Percentiles rank a stretch among this genome's conserved stretches.
These are phyloP conservation scores for Aciculosporium take DNA, from an alignment of 2,329 filamentous ascomycete species.

Conservation along the genomic window DNA sequence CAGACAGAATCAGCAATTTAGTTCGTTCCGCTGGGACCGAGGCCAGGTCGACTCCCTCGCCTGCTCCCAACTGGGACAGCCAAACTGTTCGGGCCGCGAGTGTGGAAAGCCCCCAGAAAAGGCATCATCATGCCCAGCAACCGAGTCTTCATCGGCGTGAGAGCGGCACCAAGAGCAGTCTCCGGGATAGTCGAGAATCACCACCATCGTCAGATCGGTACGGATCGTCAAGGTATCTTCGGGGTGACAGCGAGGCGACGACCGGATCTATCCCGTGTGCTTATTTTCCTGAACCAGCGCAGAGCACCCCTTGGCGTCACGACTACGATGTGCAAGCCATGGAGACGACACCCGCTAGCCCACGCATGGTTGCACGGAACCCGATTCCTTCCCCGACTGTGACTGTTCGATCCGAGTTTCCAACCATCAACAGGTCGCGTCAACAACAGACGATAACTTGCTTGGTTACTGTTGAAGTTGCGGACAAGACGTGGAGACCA, in stretches of 20 bases:
- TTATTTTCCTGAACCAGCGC: constrained; percentile 65
- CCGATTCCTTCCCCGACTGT: constrained; percentile 83
- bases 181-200: constrained; percentile 36
- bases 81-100: constrained; percentile 42
- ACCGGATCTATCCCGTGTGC: constrained; percentile 62
- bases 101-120: constrained; percentile 25
- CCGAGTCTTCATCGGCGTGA: constrained; percentile 15
- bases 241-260: constrained; percentile 66
- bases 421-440: constrained; percentile 78
- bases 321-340: constrained; percentile 95
- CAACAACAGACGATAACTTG: constrained; percentile 94
- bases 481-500: constrained; percentile 80
- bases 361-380: constrained; percentile 59
- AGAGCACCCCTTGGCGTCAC: constrained; percentile 60
- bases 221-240: constrained; percentile 41
- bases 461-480: constrained; percentile 82
- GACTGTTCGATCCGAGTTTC: constrained; percentile 93
- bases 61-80: constrained; percentile 56
- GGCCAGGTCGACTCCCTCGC: constrained; percentile 34
- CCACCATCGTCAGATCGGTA: constrained; percentile 29
- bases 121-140: constrained; percentile 21
- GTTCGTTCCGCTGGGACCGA: constrained; percentile 67
- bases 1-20: constrained; percentile 91
- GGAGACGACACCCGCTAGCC: constrained; percentile 70
- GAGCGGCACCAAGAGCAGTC: constrained; percentile 23